A percentile compares a stretch with the other conserved stretches of the same genome.
Evolutionary conservation across 163 green algal genomes (phyloP).

Genomic region (Volvox carteri): DNA sequence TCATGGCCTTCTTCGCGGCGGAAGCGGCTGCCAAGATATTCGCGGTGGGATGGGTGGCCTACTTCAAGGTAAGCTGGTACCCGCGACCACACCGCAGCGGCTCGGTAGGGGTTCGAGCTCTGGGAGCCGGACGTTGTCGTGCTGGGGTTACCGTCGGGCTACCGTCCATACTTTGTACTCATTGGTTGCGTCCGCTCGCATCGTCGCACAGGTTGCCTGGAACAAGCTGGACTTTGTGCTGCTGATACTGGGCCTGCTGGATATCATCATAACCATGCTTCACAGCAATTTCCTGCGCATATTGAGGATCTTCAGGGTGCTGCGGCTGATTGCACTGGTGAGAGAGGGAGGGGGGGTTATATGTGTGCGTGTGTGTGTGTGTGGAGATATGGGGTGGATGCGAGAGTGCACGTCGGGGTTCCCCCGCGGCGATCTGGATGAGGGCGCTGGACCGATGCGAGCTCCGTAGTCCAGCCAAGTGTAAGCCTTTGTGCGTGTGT

Average conservation of each 20-base stretch:
- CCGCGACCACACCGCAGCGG: too few relatives aligned
- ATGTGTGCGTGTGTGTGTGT: background rate
- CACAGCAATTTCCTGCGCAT: constrained; percentile 60
- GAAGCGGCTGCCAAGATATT: constrained; percentile 78
- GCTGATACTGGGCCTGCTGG: constrained; percentile 66
- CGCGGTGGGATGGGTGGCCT: constrained; percentile 61
- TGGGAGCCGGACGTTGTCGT: too few relatives aligned
- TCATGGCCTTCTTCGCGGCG: constrained; percentile 76
- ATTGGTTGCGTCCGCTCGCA: too few relatives aligned
- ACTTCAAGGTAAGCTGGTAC: constrained; percentile 71
- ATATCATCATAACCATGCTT: constrained; percentile 55
- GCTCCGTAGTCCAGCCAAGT: too few relatives aligned
- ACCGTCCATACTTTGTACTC: too few relatives aligned
- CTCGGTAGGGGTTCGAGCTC: too few relatives aligned
- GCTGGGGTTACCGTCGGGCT: too few relatives aligned
- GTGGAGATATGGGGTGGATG: background rate
- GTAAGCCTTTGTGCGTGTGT: too few relatives aligned
- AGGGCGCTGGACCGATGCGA: too few relatives aligned
- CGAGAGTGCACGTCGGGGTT: background rate
- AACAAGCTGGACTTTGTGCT: constrained; percentile 89
- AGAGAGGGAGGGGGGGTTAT: background rate
- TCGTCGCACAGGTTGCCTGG: constrained; percentile 73
- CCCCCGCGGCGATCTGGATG: too few relatives aligned
- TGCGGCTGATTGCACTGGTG: constrained; percentile 51
- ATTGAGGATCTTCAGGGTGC: constrained; percentile 58